A percentile compares a stretch with the other conserved stretches of the same genome.
Evolutionary conservation across 2,329 filamentous ascomycete species (phyloP).

Genomic region (Ceratocystis huliohia): DNA sequence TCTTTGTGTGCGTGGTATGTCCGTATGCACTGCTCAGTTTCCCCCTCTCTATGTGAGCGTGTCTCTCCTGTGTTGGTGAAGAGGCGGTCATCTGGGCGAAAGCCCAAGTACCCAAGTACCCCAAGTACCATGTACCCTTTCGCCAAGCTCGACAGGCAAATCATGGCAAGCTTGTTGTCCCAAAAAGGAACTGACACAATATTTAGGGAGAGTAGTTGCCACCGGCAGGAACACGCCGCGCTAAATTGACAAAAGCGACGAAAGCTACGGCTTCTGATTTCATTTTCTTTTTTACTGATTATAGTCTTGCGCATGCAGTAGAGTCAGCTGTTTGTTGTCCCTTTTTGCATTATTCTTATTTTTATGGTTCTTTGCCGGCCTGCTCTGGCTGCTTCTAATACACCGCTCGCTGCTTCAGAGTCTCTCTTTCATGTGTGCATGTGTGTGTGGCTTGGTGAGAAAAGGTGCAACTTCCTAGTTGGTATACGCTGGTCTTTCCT

Average conservation of each 20-base stretch:
- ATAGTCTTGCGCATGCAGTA: constrained; percentile 4
- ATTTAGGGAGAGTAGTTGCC: constrained; percentile 4
- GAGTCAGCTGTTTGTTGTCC: background rate
- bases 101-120: background rate
- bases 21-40: background rate
- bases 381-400: background rate
- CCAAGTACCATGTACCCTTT: background rate
- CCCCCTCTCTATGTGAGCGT: background rate
- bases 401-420: background rate
- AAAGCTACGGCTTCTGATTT: background rate
- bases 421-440: background rate
- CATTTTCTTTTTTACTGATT: background rate
- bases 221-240: constrained; percentile 5
- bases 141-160: background rate
- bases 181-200: constrained; percentile 8
- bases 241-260: background rate
- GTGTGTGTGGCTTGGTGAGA: background rate
- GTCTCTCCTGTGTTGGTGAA: background rate
- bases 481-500: background rate
- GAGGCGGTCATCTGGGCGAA: background rate
- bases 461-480: constrained; percentile 1
- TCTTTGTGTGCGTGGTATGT: background rate
- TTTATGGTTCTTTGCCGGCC: background rate
- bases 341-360: background rate
- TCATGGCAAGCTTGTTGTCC: background rate